Evolutionary conservation across 176 grass and related monocot genomes (phyloP), one percentile per base, ranked within the genome.

Genomic region (Cenchrus purpureus): DNA sequence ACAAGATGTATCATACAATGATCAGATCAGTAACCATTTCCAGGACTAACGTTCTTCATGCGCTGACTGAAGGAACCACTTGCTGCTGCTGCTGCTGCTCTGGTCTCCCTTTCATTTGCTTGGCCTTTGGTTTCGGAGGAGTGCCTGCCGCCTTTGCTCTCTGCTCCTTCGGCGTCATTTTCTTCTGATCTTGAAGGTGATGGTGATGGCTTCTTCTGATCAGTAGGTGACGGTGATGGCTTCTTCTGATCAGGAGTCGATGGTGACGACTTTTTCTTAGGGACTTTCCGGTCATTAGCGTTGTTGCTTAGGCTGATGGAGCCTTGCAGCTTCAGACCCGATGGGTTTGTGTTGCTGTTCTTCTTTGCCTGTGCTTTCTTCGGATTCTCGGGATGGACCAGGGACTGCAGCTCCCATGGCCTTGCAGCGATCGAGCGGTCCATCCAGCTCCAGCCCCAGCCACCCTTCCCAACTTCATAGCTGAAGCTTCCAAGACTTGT

Each of bases 381-480:
- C 0, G 57, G 20, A 71, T 83, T 92, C 34, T 66, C 82, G 3
- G 90, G 85, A 12, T 90, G 79, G 44, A 88, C 79, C 57, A 91
- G 37, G 50, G 80, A 84, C 65, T 91, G 89, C 20, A 93, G 90
- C 83, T 98, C 93, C 97, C 93, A 98, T 84, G 97, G 97, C 13
- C 93, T 89, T 25, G 88, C 93, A 10, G 97, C 90, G 8, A 95
- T 95, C 97, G 93, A 98, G 45, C 91, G 89, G 60, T 94, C 97
- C 82, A 87, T 88, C 97, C 97, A 98, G 72, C 93, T 98, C 97
- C 97, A 98, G 45, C 93, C 97, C 97, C 97, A 98, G 64, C 86
- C 91, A 64, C 88, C 85, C 52, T 98, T 98, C 2, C 88, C 88
- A 0, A 91, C 79, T 71, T 93, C 93, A 10, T 95, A 98, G 68